A percentile compares a stretch with the other conserved stretches of the same genome.
Conservation (phyloP, 192 early-diverging fungal genomes). For the Mortierella alpina region DNA sequence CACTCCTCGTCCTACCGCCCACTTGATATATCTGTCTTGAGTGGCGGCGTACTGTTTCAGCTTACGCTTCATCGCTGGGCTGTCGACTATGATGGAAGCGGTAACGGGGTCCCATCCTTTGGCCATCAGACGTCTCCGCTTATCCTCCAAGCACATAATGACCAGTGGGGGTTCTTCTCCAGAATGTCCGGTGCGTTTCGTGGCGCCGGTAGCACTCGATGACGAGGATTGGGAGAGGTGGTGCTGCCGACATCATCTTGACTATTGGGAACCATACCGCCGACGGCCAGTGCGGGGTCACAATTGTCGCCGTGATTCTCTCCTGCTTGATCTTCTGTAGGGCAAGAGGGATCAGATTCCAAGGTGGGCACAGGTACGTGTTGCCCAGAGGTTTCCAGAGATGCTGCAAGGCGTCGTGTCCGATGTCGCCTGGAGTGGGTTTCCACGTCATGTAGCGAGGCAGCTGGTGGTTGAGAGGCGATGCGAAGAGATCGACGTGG, state of each 20-base stretch:
- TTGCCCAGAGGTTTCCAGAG: slow-evolving; percentile 20
- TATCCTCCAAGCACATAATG: slow-evolving; percentile 16
- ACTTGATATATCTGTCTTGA: too few relatives aligned
- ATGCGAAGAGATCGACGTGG: slow-evolving; percentile 29
- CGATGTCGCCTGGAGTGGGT: slow-evolving; percentile 8
- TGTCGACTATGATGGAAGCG: too few relatives aligned
- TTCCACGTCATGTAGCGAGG: slow-evolving; percentile 23
- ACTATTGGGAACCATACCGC: slow-evolving; percentile 24
- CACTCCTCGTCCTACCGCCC: too few relatives aligned
- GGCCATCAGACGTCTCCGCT: slow-evolving; percentile 1
- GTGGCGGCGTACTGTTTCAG: too few relatives aligned
- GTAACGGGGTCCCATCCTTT: too few relatives aligned
- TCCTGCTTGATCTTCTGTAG: slow-evolving; percentile 17
- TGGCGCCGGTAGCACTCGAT: slow-evolving; percentile 4
- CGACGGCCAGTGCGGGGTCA: slow-evolving; percentile 27
- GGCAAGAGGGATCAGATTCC: slow-evolving; percentile 20
- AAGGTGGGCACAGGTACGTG: slow-evolving; percentile 28
- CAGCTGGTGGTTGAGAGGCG: slow-evolving; percentile 16
- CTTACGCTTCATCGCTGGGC: too few relatives aligned
- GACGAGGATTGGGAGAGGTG: slow-evolving; percentile 5
- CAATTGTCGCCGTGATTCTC: slow-evolving; percentile 11
- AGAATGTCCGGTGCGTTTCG: slow-evolving; percentile 16
- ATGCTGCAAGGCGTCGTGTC: slow-evolving; percentile 10
- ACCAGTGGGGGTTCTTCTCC: slow-evolving; percentile 31
- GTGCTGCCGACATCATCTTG: neutral